Percentiles rank a stretch among this genome's conserved stretches.
These are phyloP conservation scores for Sporothrix schenckii DNA, from an alignment of 2,329 filamentous ascomycete genomes.

Conservation along the genomic window DNA sequence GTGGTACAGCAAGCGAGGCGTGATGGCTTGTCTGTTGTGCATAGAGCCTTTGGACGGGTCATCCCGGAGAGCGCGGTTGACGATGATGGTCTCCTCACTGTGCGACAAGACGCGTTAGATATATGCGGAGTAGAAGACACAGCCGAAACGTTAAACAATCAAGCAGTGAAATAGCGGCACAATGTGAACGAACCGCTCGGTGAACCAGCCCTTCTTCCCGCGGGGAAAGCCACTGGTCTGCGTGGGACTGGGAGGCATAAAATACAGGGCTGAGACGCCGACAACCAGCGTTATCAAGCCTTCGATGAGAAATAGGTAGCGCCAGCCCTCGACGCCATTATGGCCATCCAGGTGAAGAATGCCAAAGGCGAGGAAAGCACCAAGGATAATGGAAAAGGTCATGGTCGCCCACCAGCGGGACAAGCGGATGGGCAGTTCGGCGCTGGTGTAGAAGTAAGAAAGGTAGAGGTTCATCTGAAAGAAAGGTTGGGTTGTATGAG, in stretches of 20 bases:
- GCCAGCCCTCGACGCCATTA: slow-evolving; percentile 46
- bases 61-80: slow-evolving; percentile 62
- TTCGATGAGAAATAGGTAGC: slow-evolving; percentile 61
- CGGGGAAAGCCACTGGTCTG: slow-evolving; percentile 59
- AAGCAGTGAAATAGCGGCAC: neutral
- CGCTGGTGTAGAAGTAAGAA: slow-evolving; percentile 50
- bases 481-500: neutral
- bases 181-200: slow-evolving; percentile 41
- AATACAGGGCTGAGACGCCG: slow-evolving; percentile 56
- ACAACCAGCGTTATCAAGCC: slow-evolving; percentile 51
- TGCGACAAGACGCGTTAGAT: neutral
- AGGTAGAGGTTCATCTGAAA: slow-evolving; percentile 46
- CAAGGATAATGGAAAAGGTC: slow-evolving; percentile 47
- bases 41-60: slow-evolving; percentile 63
- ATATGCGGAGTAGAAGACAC: neutral
- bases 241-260: slow-evolving; percentile 58
- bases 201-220: slow-evolving; percentile 62
- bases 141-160: slow-evolving; percentile 32
- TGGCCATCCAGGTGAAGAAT: slow-evolving; percentile 48
- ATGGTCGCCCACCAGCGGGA: slow-evolving; percentile 50
- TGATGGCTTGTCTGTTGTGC: slow-evolving; percentile 63
- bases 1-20: slow-evolving; percentile 53
- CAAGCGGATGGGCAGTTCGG: slow-evolving; percentile 47
- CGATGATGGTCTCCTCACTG: slow-evolving; percentile 60
- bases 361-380: slow-evolving; percentile 46